Conservation (phyloP, 352 stramenopile genomes). For the Globisporangium abappressorium region DNA sequence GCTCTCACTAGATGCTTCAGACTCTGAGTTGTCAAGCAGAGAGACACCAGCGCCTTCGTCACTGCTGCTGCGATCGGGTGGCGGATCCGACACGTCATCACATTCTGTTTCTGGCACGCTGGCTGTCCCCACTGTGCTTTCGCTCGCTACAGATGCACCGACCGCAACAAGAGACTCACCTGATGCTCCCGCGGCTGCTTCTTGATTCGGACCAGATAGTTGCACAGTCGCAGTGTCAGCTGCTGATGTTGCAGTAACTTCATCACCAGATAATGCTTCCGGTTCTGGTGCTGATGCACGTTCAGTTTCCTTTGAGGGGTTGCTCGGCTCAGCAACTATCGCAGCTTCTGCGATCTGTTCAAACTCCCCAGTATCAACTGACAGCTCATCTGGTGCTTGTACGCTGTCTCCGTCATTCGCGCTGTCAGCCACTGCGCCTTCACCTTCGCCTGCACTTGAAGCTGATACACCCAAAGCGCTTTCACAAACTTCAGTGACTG, state of each 20-base stretch:
- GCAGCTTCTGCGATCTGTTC: background rate
- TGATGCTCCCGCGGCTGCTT: no score
- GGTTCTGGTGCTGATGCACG: background rate
- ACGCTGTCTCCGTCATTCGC: background rate
- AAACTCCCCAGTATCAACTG: background rate
- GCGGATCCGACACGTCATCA: background rate
- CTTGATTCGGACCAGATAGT: background rate
- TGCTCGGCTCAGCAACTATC: background rate
- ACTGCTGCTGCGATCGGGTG: background rate
- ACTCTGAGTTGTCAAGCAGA: background rate
- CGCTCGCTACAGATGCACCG: background rate
- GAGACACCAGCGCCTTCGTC: background rate
- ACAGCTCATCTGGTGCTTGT: background rate
- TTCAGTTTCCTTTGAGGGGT: background rate
- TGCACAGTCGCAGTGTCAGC: background rate
- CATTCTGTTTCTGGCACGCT: background rate
- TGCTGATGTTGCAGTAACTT: background rate
- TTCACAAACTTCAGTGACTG: no score
- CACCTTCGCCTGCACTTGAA: background rate
- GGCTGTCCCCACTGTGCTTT: background rate
- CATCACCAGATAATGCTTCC: background rate
- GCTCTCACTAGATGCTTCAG: background rate
- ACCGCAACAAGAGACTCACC: background rate
- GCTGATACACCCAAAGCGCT: background rate
- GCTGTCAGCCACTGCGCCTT: background rate